These are phyloP conservation scores for Sesbania bispinosa DNA, from an alignment of 306 rosid species.

Conservation along the genomic window DNA sequence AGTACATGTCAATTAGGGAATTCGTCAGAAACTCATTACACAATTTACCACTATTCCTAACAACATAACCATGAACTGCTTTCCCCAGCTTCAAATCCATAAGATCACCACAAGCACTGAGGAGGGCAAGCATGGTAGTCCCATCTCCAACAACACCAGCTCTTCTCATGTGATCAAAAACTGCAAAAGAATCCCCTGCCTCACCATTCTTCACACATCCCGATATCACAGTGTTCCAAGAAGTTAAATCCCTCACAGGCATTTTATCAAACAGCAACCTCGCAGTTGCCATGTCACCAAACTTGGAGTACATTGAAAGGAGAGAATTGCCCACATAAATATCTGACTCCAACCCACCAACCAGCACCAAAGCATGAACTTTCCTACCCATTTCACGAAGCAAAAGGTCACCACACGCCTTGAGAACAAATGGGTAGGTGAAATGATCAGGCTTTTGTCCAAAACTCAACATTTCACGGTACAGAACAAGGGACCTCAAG, in stretches of 20 bases:
- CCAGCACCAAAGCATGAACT: slow-evolving; percentile 49
- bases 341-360: slow-evolving; percentile 48
- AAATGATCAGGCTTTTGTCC: slow-evolving; percentile 48
- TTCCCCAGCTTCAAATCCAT: slow-evolving; percentile 47
- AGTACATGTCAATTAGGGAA: slow-evolving; percentile 58
- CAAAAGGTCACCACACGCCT: slow-evolving; percentile 57
- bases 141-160: slow-evolving; percentile 46
- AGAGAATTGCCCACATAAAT: slow-evolving; percentile 53
- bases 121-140: slow-evolving; percentile 51
- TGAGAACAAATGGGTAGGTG: slow-evolving; percentile 60
- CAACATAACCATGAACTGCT: slow-evolving; percentile 44
- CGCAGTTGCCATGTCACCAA: slow-evolving; percentile 41
- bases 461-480: slow-evolving; percentile 42
- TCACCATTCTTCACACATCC: slow-evolving; percentile 48
- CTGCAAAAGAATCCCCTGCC: slow-evolving; percentile 26
- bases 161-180: slow-evolving; percentile 36
- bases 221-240: slow-evolving; percentile 49
- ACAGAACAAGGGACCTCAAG: slow-evolving; percentile 32
- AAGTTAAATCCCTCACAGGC: slow-evolving; percentile 46
- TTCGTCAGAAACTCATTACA: slow-evolving; percentile 41
- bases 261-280: slow-evolving; percentile 56
- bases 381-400: slow-evolving; percentile 37
- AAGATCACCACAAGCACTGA: slow-evolving; percentile 46
- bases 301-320: slow-evolving; percentile 38
- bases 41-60: slow-evolving; percentile 28